Evolutionary conservation across 2,329 filamentous ascomycete genomes (phyloP).

Genomic region (Fusarium tuaranense): DNA sequence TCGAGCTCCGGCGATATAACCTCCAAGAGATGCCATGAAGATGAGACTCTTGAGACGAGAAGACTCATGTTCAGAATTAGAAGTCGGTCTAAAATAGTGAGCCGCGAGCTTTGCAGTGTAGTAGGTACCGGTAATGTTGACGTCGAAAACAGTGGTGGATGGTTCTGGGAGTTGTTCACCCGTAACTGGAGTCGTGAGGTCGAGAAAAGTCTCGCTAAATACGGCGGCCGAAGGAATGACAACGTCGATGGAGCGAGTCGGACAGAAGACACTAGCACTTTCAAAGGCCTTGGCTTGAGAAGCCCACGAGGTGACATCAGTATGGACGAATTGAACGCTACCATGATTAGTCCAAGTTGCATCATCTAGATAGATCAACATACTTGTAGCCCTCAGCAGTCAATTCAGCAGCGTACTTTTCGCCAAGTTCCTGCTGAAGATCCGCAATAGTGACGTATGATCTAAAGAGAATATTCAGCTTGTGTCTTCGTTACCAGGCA

Average conservation of each 20-base stretch:
- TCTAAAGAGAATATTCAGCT: not conserved
- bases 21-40: not conserved
- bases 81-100: not conserved
- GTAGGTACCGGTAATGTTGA: not conserved
- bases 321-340: not conserved
- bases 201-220: not conserved
- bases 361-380: not conserved
- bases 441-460: not conserved
- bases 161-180: not conserved
- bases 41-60: not conserved
- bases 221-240: not conserved
- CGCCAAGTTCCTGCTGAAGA: not conserved
- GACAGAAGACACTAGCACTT: not conserved
- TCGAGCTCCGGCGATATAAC: not conserved
- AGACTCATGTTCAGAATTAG: not conserved
- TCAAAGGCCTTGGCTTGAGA: not conserved
- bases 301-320: not conserved
- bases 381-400: not conserved
- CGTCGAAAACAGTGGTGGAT: not conserved
- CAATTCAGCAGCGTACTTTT: not conserved
- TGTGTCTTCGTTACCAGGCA: too few species aligned
- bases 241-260: not conserved
- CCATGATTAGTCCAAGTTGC: not conserved
- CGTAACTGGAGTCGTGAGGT: not conserved
- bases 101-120: not conserved